Conservation (phyloP, 225 moss, liverwort and hornwort genomes). For the Physcomitrium patens region DNA sequence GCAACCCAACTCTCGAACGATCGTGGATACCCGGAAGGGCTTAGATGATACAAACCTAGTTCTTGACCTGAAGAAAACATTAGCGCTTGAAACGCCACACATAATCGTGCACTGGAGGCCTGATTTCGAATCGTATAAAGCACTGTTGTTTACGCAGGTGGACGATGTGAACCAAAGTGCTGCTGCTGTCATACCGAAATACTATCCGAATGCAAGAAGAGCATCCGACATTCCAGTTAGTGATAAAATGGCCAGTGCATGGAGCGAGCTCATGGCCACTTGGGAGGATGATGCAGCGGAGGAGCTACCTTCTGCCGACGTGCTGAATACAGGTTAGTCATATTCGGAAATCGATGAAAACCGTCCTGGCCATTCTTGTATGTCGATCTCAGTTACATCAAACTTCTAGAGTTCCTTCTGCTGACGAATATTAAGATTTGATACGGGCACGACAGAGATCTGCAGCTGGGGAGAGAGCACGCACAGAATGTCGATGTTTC, state of each 20-base stretch:
- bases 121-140: slow-evolving; percentile 39
- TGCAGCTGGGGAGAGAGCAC: background rate
- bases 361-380: too few relatives aligned
- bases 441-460: background rate
- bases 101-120: slow-evolving; percentile 48
- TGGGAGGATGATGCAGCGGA: slow-evolving; percentile 34
- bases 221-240: background rate
- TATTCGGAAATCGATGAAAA: too few relatives aligned
- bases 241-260: background rate
- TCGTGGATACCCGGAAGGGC: slow-evolving; percentile 28
- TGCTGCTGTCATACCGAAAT: slow-evolving; percentile 13
- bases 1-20: slow-evolving; percentile 31
- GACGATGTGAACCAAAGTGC: slow-evolving; percentile 19
- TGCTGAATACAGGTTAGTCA: slow-evolving; percentile 14
- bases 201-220: slow-evolving; percentile 20
- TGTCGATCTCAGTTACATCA: too few relatives aligned
- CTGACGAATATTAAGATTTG: background rate
- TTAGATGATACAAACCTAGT: slow-evolving; percentile 45
- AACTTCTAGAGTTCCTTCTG: background rate
- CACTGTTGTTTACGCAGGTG: slow-evolving; percentile 19
- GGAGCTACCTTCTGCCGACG: slow-evolving; percentile 28
- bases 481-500: background rate
- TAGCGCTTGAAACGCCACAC: slow-evolving; percentile 42
- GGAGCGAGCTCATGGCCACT: slow-evolving; percentile 20
- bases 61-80: slow-evolving; percentile 33